A percentile compares a stretch with the other conserved stretches of the same genome.
phyloP scores from a whole-genome alignment of 225 moss, liverwort and hornwort species.

The Straminergon stramineum region DNA sequence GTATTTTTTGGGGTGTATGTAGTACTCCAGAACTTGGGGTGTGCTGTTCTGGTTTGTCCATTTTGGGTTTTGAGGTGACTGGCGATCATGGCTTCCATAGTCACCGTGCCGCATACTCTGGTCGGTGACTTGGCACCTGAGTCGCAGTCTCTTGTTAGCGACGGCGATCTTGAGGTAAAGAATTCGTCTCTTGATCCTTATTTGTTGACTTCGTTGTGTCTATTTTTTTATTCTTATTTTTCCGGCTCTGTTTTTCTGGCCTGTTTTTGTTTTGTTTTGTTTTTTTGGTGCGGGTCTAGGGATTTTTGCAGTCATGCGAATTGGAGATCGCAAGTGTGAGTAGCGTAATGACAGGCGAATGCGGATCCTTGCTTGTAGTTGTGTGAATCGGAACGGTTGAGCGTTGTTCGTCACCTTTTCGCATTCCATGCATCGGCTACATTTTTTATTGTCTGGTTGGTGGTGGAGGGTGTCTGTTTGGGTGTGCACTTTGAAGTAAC shows the following conservation, averaged over 20 bases:
- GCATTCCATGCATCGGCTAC: background rate
- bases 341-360: background rate
- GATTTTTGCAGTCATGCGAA: background rate
- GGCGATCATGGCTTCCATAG: constrained; percentile 30
- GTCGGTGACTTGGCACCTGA: constrained; percentile 18
- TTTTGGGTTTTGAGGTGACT: background rate
- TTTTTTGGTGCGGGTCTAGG: background rate
- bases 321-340: background rate
- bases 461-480: background rate
- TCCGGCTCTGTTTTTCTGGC: background rate
- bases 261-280: background rate
- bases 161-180: constrained; percentile 26
- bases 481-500: background rate
- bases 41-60: background rate
- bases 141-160: constrained; percentile 18
- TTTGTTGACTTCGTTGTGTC: background rate
- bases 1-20: background rate
- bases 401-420: background rate
- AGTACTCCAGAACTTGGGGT: background rate
- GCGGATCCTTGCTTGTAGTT: background rate
- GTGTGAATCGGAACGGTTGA: background rate
- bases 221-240: background rate
- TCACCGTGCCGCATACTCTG: constrained; percentile 17
- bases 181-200: background rate
- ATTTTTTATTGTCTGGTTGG: background rate